Evolutionary conservation across 1,284 basidiomycete genomes (phyloP).

Genomic region (Fomitopsis pinicola): DNA sequence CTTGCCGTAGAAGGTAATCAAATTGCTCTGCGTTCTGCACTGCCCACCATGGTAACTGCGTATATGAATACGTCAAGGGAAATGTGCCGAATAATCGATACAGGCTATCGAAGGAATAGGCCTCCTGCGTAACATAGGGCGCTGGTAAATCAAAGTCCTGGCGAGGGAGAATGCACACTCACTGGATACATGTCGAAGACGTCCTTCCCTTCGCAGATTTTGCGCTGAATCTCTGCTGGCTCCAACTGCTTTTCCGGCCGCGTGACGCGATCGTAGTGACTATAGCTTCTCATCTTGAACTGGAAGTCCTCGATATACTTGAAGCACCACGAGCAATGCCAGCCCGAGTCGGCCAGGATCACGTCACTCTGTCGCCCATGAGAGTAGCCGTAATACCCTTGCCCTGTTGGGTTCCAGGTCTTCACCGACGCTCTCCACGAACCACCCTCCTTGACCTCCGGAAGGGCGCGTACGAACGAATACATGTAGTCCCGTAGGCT

Average conservation of each 20-base stretch:
- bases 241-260: constrained; percentile 33
- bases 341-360: constrained; percentile 58
- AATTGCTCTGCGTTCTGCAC: background rate
- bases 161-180: background rate
- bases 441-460: constrained; percentile 40
- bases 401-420: constrained; percentile 42
- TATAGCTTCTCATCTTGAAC: constrained; percentile 60
- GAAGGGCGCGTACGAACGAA: constrained; percentile 29
- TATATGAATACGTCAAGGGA: background rate
- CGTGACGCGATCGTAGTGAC: constrained; percentile 62
- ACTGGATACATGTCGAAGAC: constrained; percentile 61
- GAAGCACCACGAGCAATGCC: constrained; percentile 67
- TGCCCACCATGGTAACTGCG: background rate
- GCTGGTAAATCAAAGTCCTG: background rate
- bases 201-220: constrained; percentile 58
- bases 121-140: background rate
- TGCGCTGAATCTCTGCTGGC: constrained; percentile 42
- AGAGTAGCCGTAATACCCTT: constrained; percentile 33
- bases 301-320: constrained; percentile 53
- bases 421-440: constrained; percentile 50
- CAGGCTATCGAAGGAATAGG: background rate
- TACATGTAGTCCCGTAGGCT: constrained; percentile 65
- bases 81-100: background rate
- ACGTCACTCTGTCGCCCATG: constrained; percentile 52
- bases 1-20: background rate